phyloP scores from a whole-genome alignment of 2,329 filamentous ascomycete species.

The Botrytis byssoidea region DNA sequence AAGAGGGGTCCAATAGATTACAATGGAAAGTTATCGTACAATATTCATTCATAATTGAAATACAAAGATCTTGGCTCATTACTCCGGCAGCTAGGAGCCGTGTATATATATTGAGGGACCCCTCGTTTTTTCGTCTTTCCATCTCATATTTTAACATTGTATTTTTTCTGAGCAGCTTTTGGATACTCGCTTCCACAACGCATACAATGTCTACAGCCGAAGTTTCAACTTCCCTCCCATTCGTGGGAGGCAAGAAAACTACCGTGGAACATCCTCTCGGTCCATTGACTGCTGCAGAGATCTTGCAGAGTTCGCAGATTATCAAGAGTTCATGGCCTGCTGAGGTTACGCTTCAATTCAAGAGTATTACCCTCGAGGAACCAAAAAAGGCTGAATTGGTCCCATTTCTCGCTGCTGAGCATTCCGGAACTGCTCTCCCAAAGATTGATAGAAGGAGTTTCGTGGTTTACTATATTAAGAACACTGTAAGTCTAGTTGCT shows the following conservation, averaged over 20 bases:
- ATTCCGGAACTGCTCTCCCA: conserved; percentile 43
- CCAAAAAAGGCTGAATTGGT: conserved; percentile 53
- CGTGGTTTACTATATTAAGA: conserved; percentile 57
- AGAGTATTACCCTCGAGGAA: conserved; percentile 59
- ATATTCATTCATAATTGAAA: not conserved
- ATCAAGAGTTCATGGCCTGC: conserved; percentile 55
- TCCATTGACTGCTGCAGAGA: conserved; percentile 57
- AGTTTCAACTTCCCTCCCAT: conserved; percentile 30
- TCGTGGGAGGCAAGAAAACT: conserved; percentile 31
- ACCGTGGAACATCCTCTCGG: conserved; percentile 53
- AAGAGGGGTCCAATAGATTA: conserved; percentile 2
- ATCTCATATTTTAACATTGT: not conserved
- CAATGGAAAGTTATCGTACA: not conserved
- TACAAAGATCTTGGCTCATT: not conserved
- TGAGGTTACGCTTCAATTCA: conserved; percentile 58
- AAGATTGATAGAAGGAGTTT: conserved; percentile 52
- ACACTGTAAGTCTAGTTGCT: conserved; percentile 49
- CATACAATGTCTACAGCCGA: conserved; percentile 25
- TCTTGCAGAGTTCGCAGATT: conserved; percentile 49
- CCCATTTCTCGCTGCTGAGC: conserved; percentile 51
- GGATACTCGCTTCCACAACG: not conserved
- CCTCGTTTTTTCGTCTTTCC: no score
- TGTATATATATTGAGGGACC: conserved; percentile 9
- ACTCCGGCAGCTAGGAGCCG: not conserved
- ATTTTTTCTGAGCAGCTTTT: not conserved